Conservation (phyloP, 2,329 filamentous ascomycete genomes). For the Sporothrix phasma region DNA sequence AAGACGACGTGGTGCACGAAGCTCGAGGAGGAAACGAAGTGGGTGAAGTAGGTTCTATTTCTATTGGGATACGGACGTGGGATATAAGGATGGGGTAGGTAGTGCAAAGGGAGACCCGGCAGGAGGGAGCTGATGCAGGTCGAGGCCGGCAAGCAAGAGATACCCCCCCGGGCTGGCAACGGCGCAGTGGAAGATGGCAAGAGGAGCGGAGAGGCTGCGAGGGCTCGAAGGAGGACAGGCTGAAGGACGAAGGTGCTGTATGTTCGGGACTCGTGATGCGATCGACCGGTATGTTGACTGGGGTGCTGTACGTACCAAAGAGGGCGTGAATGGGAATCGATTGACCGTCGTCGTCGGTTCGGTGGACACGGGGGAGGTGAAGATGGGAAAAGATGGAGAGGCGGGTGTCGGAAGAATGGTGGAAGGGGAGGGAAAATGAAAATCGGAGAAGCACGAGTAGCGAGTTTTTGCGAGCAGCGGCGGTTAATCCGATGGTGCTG, state of each 20-base stretch:
- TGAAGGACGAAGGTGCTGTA: background rate
- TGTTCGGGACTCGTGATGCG: background rate
- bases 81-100: background rate
- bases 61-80: background rate
- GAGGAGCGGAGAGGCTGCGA: background rate
- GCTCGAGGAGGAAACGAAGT: background rate
- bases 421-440: slow-evolving; percentile 6
- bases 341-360: slow-evolving; percentile 10
- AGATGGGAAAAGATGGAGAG: slow-evolving; percentile 13
- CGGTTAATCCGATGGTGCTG: slow-evolving; percentile 13
- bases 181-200: background rate
- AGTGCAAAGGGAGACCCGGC: background rate
- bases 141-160: background rate
- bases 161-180: background rate
- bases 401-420: slow-evolving; percentile 9
- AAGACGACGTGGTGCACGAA: background rate
- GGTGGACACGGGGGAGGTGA: slow-evolving; percentile 11
- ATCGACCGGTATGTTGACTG: background rate
- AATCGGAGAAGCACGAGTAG: slow-evolving; percentile 10
- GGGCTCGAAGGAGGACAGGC: background rate
- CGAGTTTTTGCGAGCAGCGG: slow-evolving; percentile 10
- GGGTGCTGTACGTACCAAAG: background rate
- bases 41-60: background rate
- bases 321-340: background rate
- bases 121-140: background rate